Percentiles rank a stretch among this genome's conserved stretches.
phyloP scores from a whole-genome alignment of 768 basidiomycete species.

The Cystobasidium onofrii region DNA sequence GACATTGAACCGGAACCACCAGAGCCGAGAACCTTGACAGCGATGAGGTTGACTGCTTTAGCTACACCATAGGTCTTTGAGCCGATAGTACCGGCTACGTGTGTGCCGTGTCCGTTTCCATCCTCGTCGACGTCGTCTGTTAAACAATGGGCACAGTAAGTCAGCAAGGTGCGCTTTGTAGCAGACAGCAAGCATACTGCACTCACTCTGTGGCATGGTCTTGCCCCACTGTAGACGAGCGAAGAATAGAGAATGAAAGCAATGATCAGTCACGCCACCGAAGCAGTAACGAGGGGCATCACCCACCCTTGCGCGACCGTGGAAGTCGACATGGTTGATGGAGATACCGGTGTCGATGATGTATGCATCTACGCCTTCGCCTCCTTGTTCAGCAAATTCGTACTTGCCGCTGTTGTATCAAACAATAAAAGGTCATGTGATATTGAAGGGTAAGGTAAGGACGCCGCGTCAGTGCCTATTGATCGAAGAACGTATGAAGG shows the following conservation, averaged over 20 bases:
- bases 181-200: neutral
- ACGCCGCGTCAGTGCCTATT: neutral
- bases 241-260: neutral
- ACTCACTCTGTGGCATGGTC: conserved; percentile 59
- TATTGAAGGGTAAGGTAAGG: neutral
- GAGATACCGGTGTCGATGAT: conserved; percentile 73
- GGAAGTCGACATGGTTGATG: conserved; percentile 71
- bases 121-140: conserved; percentile 78
- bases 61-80: conserved; percentile 89
- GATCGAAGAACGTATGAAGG: neutral
- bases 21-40: conserved; percentile 81
- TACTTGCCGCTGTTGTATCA: conserved; percentile 53
- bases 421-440: neutral
- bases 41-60: conserved; percentile 78
- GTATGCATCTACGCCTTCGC: conserved; percentile 82
- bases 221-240: conserved; percentile 61
- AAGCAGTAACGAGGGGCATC: neutral
- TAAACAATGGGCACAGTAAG: neutral
- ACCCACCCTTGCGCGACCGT: conserved; percentile 60
- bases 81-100: conserved; percentile 63
- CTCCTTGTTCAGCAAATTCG: conserved; percentile 61
- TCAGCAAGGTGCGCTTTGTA: neutral
- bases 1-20: conserved; percentile 92
- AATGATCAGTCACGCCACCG: neutral
- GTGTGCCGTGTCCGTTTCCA: conserved; percentile 80